Base-by-base conservation (phyloP, 2,329 filamentous ascomycete genomes). In the Plenodomus lindquistii region DNA sequence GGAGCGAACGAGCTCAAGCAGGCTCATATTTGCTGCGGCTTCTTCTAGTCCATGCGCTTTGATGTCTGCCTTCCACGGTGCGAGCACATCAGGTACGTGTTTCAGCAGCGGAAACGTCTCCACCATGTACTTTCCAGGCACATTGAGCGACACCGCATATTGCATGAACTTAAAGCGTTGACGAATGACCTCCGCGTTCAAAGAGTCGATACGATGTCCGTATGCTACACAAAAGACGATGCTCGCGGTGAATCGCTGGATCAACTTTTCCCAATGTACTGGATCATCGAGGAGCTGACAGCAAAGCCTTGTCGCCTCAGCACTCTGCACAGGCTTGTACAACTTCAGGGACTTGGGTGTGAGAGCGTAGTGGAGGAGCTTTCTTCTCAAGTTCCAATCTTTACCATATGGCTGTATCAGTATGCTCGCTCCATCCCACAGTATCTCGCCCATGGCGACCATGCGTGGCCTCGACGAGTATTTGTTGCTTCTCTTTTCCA, bases 201-300 rank as follows among this genome's bases (percentile, higher is more conserved):
- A 56, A 1, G 77, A 76, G 48, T 80, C 75, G 44, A 80, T 76
- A 6, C 78, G 74, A 46, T 79, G 77, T 0, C 79, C 79, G 54
- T 81, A 82, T 4, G 77, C 72, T 3, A 81, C 75, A 4, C 74
- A 77, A 51, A 81, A 79, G 5, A 80, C 77, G 24, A 81, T 70
- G 51, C 75, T 77, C 1, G 75, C 73, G 0, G 78, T 78, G 53
- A 78, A 81, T 0, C 76, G 70, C 55, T 80, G 75, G 19, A 80
- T 70, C 16, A 74, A 67, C 40, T 74, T 72, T 51, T 78, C 77
- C 67, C 78, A 81, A 19, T 71, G 70, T 1, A 54, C 46, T 0
- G 75, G 71, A 4, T 65, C 66, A 3, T 63, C 46, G 11, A 81
- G 61, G 5, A 81, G 62, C 6, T 77, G 71, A 47, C 57, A 66